These are phyloP conservation scores for Aspergillus puulaauensis DNA, from an alignment of 2,329 filamentous ascomycete genomes.

Conservation along the genomic window DNA sequence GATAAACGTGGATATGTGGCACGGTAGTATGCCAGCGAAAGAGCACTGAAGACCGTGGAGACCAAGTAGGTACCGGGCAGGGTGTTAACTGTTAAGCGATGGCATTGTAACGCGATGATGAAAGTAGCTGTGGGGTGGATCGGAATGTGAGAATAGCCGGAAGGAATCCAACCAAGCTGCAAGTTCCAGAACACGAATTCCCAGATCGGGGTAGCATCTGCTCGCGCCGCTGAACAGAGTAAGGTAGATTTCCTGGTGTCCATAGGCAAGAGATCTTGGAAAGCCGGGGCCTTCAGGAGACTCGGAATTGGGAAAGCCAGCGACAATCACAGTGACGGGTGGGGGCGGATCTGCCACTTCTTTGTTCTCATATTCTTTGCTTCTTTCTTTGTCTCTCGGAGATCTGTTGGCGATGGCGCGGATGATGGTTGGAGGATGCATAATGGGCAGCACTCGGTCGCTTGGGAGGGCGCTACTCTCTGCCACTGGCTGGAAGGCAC, in stretches of 20 bases:
- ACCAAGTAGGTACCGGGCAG: neutral
- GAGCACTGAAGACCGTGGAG: neutral
- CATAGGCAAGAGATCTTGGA: neutral
- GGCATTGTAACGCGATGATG: conserved; percentile 19
- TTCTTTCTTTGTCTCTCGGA: conserved; percentile 14
- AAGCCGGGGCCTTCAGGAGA: conserved; percentile 3
- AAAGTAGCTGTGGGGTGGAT: conserved; percentile 9
- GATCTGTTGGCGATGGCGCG: conserved; percentile 6
- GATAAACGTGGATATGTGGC: conserved; percentile 1
- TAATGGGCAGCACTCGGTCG: neutral
- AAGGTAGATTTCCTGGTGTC: too few relatives aligned
- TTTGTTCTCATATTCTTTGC: conserved; percentile 13
- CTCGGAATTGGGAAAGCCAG: neutral
- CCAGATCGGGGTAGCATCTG: conserved; percentile 8
- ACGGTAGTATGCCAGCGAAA: conserved; percentile 19
- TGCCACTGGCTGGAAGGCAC: neutral
- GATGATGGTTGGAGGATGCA: conserved; percentile 5
- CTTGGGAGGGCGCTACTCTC: neutral
- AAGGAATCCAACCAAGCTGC: conserved; percentile 1
- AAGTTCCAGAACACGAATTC: conserved; percentile 5
- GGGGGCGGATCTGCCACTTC: conserved; percentile 5
- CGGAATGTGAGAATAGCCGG: conserved; percentile 15
- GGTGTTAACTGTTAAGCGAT: neutral
- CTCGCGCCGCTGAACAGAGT: neutral
- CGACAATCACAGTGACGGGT: neutral